These are phyloP conservation scores for Cercophora samala DNA, from an alignment of 495 filamentous ascomycete species.

Conservation along the genomic window DNA sequence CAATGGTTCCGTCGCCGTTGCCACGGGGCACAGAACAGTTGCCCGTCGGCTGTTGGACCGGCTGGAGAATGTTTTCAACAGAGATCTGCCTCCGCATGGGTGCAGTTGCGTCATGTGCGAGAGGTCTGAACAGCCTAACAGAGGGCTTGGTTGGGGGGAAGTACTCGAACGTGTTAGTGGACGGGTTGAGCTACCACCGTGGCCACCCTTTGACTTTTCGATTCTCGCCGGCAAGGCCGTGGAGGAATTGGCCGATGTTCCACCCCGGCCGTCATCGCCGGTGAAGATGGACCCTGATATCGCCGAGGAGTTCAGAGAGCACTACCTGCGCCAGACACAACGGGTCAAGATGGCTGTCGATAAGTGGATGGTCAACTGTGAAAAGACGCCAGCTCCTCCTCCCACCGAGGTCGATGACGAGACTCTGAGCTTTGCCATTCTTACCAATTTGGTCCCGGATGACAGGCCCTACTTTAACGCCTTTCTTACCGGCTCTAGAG, in stretches of 20 bases:
- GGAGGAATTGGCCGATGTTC: conserved; percentile 44
- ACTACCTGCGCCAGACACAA: conserved; percentile 82
- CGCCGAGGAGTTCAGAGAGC: conserved; percentile 82
- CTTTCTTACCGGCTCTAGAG: conserved; percentile 65
- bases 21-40: conserved; percentile 90
- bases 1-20: conserved; percentile 88
- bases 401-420: conserved; percentile 89
- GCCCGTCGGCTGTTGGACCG: conserved; percentile 91
- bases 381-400: conserved; percentile 64
- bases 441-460: conserved; percentile 77
- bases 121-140: conserved; percentile 49
- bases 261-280: conserved; percentile 54
- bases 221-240: conserved; percentile 56
- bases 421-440: conserved; percentile 85
- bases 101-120: conserved; percentile 78
- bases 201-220: conserved; percentile 80
- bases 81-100: conserved; percentile 79
- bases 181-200: conserved; percentile 74
- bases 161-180: conserved; percentile 90
- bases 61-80: conserved; percentile 86
- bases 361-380: conserved; percentile 77
- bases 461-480: conserved; percentile 74
- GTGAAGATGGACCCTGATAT: conserved; percentile 89
- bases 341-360: conserved; percentile 83
- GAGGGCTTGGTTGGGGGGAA: conserved; percentile 93